phyloP scores from a whole-genome alignment of 1,284 basidiomycete genomes.

The Cerioporus squamosus region DNA sequence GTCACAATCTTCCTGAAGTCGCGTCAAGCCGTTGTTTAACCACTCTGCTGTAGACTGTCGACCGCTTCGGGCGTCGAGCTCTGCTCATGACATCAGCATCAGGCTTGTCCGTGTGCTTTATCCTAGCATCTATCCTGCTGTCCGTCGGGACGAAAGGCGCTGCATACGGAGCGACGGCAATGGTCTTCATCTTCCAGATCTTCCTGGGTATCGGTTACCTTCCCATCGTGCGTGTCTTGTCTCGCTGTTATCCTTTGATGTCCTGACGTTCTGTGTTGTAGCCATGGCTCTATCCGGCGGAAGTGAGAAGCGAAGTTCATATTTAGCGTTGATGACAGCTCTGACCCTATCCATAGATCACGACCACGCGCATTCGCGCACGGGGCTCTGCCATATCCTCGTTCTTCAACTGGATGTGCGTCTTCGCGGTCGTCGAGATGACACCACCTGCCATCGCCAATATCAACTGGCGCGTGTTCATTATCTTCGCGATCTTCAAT shows the following conservation, averaged over 20 bases:
- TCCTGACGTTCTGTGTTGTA: conserved; percentile 9
- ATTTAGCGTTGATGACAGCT: too few relatives aligned
- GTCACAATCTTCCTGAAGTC: neutral
- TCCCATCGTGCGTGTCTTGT: conserved; percentile 38
- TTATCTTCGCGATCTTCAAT: conserved; percentile 52
- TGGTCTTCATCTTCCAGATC: conserved; percentile 46
- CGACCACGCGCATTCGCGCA: conserved; percentile 31
- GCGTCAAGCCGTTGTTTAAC: neutral
- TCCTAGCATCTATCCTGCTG: conserved; percentile 25
- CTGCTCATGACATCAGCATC: conserved; percentile 45
- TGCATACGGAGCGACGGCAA: conserved; percentile 22
- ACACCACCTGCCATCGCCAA: conserved; percentile 53
- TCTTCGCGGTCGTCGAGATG: conserved; percentile 53
- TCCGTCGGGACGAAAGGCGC: conserved; percentile 18
- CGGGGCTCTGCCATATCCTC: conserved; percentile 38
- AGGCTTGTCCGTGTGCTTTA: conserved; percentile 37
- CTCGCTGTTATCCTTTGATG: neutral
- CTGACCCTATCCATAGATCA: conserved; percentile 32
- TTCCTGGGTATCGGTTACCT: conserved; percentile 43
- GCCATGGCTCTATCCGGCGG: conserved; percentile 50
- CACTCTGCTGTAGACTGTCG: conserved; percentile 38
- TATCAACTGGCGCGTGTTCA: conserved; percentile 51
- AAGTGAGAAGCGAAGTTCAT: conserved; percentile 32
- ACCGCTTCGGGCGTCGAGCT: conserved; percentile 43
- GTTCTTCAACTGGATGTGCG: conserved; percentile 48